phyloP scores from a whole-genome alignment of 352 stramenopile species.

The Pythium pyrilobum region DNA sequence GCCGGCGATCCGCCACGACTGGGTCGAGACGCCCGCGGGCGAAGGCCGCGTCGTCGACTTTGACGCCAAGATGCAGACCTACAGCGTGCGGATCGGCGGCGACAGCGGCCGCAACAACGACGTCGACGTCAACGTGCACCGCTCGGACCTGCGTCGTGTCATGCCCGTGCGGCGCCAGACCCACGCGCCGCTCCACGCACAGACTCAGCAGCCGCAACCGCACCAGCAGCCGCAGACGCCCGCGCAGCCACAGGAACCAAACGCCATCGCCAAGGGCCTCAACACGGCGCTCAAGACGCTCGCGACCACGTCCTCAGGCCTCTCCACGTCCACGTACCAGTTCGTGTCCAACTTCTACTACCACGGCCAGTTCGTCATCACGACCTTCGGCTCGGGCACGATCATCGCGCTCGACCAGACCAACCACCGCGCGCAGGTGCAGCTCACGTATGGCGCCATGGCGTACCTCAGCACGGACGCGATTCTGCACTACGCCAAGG shows the following conservation, averaged over 20 bases:
- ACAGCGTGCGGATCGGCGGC: slow-evolving; percentile 39
- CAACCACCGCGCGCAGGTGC: slow-evolving; percentile 44
- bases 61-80: slow-evolving; percentile 42
- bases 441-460: slow-evolving; percentile 57
- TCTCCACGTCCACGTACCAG: slow-evolving; percentile 40
- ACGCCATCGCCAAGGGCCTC: slow-evolving; percentile 36
- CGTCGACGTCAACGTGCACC: slow-evolving; percentile 32
- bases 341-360: slow-evolving; percentile 70
- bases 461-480: slow-evolving; percentile 53
- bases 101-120: slow-evolving; percentile 24
- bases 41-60: slow-evolving; percentile 51
- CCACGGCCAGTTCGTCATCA: slow-evolving; percentile 69
- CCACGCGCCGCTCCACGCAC: background rate
- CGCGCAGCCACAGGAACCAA: slow-evolving; percentile 1
- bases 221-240: slow-evolving; percentile 19
- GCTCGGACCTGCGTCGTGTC: slow-evolving; percentile 16
- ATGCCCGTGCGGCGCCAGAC: slow-evolving; percentile 27
- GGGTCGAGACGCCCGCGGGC: slow-evolving; percentile 48
- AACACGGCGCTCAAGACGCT: slow-evolving; percentile 52
- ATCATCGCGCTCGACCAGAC: slow-evolving; percentile 53
- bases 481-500: slow-evolving; percentile 70
- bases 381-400: slow-evolving; percentile 51
- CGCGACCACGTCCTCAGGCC: slow-evolving; percentile 46
- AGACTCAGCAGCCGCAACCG: background rate
- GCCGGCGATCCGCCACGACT: slow-evolving; percentile 51